Evolutionary conservation across 192 early-diverging fungal genomes (phyloP).

Genomic region (Spinellus fusiger): DNA sequence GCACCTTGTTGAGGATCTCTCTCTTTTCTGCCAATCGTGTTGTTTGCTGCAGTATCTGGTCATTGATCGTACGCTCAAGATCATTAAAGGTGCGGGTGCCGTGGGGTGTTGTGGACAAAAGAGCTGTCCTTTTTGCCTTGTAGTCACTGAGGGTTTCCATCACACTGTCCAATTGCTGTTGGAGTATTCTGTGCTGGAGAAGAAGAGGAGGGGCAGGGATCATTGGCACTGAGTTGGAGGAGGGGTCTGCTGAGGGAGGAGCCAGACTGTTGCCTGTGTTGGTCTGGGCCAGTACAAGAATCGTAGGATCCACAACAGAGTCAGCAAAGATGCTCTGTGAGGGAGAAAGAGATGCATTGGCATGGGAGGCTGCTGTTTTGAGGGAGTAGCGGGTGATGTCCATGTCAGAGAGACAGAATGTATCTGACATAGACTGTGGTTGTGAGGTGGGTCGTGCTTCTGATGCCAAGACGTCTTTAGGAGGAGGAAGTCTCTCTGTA

Average conservation of each 20-base stretch:
- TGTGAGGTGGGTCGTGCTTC: not conserved
- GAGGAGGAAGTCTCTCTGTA: too few species aligned
- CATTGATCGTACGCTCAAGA: constrained; percentile 27
- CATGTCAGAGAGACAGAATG: not conserved
- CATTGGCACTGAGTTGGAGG: constrained; percentile 45
- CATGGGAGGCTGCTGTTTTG: not conserved
- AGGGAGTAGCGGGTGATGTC: not conserved
- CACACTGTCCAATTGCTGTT: constrained; percentile 39
- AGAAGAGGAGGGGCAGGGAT: constrained; percentile 53
- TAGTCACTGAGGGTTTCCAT: constrained; percentile 30
- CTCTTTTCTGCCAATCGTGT: constrained; percentile 25
- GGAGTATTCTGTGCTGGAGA: constrained; percentile 40
- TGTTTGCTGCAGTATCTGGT: constrained; percentile 33
- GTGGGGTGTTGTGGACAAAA: not conserved
- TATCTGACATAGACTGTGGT: not conserved
- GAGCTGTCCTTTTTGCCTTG: constrained; percentile 9
- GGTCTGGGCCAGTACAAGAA: constrained; percentile 41
- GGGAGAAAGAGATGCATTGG: not conserved
- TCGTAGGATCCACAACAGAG: constrained; percentile 41
- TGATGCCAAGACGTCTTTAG: not conserved
- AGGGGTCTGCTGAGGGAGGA: constrained; percentile 15
- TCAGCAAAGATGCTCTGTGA: constrained; percentile 34
- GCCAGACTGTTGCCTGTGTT: constrained; percentile 40
- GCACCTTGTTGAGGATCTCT: constrained; percentile 44
- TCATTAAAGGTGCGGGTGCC: not conserved